Evolutionary conservation across 73 alveolate genomes (phyloP).

Genomic region (Tetrahymena borealis): DNA sequence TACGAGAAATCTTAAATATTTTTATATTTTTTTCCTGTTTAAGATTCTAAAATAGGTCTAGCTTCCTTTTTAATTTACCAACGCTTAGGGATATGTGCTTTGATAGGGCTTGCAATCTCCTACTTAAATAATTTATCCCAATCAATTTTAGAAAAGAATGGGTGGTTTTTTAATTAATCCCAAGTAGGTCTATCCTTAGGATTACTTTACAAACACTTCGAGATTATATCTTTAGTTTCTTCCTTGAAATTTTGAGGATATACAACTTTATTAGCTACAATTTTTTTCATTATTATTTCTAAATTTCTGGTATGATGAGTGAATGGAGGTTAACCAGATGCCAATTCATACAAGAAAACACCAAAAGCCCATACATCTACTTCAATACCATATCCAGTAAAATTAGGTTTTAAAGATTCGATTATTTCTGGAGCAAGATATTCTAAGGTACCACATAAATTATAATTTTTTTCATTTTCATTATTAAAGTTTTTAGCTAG

Average conservation of each 20-base stretch:
- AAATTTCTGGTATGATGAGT: background rate
- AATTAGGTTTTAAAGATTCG: background rate
- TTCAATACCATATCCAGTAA: conserved; percentile 15
- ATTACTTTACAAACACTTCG: background rate
- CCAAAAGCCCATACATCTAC: conserved; percentile 46
- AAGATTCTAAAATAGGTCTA: background rate
- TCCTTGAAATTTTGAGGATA: background rate
- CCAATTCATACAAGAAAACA: conserved; percentile 27
- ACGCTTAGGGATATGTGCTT: background rate
- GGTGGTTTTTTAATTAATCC: background rate
- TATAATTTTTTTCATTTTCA: background rate
- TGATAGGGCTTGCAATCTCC: background rate
- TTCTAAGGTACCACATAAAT: conserved; percentile 31
- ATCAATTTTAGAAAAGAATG: background rate
- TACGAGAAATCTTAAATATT: background rate
- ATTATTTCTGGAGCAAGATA: conserved; percentile 37
- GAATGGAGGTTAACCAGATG: conserved; percentile 36
- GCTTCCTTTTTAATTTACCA: background rate
- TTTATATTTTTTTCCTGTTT: background rate
- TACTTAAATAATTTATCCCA: background rate
- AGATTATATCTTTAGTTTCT: background rate
- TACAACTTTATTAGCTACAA: background rate
- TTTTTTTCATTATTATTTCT: background rate
- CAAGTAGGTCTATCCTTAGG: background rate
- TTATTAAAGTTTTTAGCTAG: conserved; percentile 40